Conservation (phyloP, 1,284 basidiomycete species). For the Fomes fomentarius region DNA sequence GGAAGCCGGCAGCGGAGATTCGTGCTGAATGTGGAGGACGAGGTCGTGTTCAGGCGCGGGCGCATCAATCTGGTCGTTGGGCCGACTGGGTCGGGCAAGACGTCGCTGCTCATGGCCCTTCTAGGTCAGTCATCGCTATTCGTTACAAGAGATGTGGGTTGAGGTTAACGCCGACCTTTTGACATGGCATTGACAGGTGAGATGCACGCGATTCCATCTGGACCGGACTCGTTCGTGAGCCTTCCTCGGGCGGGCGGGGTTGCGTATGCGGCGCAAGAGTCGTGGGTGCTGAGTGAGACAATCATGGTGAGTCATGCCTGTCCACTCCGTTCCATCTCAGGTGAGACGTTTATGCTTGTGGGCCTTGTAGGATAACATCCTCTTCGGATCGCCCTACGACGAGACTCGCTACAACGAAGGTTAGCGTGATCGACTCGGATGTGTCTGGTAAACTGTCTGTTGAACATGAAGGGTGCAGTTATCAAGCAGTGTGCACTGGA, state of each 20-base stretch:
- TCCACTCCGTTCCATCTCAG: not conserved
- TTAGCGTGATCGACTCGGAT: conserved; percentile 32
- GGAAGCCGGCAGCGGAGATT: conserved; percentile 41
- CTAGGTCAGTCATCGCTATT: conserved; percentile 38
- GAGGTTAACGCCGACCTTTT: not conserved
- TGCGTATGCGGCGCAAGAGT: conserved; percentile 74
- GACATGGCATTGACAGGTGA: conserved; percentile 48
- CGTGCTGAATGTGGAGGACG: conserved; percentile 48
- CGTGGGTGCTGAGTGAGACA: conserved; percentile 44
- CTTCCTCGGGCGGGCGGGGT: conserved; percentile 66
- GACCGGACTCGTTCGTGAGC: conserved; percentile 59
- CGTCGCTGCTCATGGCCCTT: conserved; percentile 50
- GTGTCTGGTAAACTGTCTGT: conserved; percentile 38
- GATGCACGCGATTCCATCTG: conserved; percentile 57
- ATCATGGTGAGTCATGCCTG: conserved; percentile 36
- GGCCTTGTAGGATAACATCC: conserved; percentile 41
- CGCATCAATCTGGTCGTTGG: conserved; percentile 66
- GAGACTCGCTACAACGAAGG: conserved; percentile 46
- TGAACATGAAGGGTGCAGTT: no score
- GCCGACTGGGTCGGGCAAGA: conserved; percentile 56
- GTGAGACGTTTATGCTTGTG: not conserved
- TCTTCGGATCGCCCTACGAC: conserved; percentile 46
- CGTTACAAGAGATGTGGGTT: not conserved
- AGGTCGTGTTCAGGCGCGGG: conserved; percentile 58
- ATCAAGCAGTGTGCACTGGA: conserved; percentile 65